Evolutionary conservation across 352 stramenopile species (phyloP), one percentile per base, ranked within the genome.

Genomic region (Phytophthora sp.): DNA sequence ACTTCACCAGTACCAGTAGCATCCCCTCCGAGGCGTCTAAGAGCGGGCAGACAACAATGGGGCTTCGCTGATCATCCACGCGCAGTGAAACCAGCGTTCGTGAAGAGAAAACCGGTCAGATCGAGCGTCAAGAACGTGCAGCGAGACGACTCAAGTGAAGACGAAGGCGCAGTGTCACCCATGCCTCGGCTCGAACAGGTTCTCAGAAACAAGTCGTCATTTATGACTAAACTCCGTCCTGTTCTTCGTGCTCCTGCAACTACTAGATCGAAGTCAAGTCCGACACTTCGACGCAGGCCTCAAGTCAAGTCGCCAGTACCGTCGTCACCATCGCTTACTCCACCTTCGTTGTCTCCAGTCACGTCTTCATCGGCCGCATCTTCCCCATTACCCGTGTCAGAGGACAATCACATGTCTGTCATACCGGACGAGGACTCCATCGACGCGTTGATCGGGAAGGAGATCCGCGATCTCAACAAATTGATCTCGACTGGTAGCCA

Each of bases 171-270:
- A 0, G 62, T 88, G 20, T 76, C 57, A 15, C 79, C 79, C 4
- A 84, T 86, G 77, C 81, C 81, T 4, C 79, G 82, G 31, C 64
- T 88, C 23, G 76, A 70, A 0, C 58, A 82, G 12, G 39, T 71
- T n/a, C 71, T 80, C 0, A 73, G 60, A 18, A 69, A 77, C 30
- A 87, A 82, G 63, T 71, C 77, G 16, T 77, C 79, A 7, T 38
- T 86, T 9, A 26, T 57, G 7, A 23, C 60, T 26, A 74, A 69
- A 24, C 62, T 33, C 53, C 39, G 64, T 23, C 16, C 15, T 38
- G 21, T 46, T 45, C 9, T 50, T 24, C n/a, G n/a, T n/a, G n/a
- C n/a, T n/a, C n/a, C 42, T 18, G 53, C 38, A 44, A n/a, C 31
- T 38, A n/a, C 66, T 63, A 35, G 33, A 16, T 45, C 44, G 16